A percentile compares a stretch with the other conserved stretches of the same genome.
These are phyloP conservation scores for Gastrodia elata DNA, from an alignment of 106 monocot genomes.

Conservation along the genomic window DNA sequence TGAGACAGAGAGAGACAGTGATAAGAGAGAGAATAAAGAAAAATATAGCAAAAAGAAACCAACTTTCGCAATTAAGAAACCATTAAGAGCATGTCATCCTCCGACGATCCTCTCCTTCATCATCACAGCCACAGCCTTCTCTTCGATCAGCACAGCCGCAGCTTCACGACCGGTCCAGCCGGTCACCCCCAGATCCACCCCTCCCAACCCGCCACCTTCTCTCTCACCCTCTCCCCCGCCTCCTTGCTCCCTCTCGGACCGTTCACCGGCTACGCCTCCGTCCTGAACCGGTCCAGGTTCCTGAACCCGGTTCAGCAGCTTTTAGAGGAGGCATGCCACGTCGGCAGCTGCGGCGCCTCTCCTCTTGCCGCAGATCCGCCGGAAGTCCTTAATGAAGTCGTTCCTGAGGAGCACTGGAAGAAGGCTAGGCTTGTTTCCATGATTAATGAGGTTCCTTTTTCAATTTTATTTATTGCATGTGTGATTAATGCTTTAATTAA, in stretches of 20 bases:
- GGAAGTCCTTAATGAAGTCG: constrained; percentile 10
- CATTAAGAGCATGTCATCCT: neutral
- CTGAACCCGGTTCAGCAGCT: constrained; percentile 53
- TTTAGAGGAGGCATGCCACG: constrained; percentile 57
- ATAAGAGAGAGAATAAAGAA: constrained; percentile 6
- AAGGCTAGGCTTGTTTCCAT: constrained; percentile 68
- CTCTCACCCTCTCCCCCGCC: constrained; percentile 15
- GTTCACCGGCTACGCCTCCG: constrained; percentile 64
- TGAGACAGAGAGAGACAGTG: neutral
- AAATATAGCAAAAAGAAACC: neutral
- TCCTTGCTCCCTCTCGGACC: constrained; percentile 36
- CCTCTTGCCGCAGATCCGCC: constrained; percentile 7
- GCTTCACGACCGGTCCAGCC: neutral
- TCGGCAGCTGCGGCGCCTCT: neutral
- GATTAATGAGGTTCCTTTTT: constrained; percentile 60
- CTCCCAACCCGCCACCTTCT: constrained; percentile 1
- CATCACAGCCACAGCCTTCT: constrained; percentile 10
- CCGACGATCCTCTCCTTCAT: constrained; percentile 11
- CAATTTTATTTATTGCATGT: neutral
- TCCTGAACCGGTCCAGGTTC: constrained; percentile 60
- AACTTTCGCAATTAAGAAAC: neutral
- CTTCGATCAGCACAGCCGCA: constrained; percentile 70
- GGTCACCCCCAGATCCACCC: neutral
- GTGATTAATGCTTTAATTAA: neutral
- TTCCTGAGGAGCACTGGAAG: constrained; percentile 38